Conservation (phyloP, 768 basidiomycete species). For the Panaeolus cyanescens region DNA sequence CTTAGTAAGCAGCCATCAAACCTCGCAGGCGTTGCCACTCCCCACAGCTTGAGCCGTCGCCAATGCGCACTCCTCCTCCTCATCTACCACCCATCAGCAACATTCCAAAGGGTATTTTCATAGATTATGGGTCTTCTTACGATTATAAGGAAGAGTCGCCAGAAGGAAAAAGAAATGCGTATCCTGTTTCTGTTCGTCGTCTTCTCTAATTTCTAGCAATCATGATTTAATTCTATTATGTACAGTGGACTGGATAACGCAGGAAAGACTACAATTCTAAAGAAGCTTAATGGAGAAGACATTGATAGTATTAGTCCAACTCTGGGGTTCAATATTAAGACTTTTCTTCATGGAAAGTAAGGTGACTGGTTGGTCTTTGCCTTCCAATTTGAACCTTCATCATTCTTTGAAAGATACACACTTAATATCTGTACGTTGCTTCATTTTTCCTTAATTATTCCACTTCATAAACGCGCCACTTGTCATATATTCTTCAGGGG, state of each 20-base stretch:
- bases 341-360: constrained; percentile 88
- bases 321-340: constrained; percentile 98
- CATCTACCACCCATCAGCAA: neutral
- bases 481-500: constrained; percentile 62
- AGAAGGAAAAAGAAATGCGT: constrained; percentile 96
- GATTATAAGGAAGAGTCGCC: constrained; percentile 93
- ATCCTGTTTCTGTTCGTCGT: constrained; percentile 82
- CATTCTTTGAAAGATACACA: constrained; percentile 53
- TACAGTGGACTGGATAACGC: constrained; percentile 94
- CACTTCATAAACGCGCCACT: constrained; percentile 17
- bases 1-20: too few relatives aligned
- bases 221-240: constrained; percentile 1
- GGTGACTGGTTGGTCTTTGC: constrained; percentile 13
- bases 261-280: constrained; percentile 97
- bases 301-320: constrained; percentile 89
- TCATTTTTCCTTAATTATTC: constrained; percentile 7
- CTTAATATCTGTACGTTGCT: constrained; percentile 72
- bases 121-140: constrained; percentile 87
- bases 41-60: too few relatives aligned
- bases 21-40: too few relatives aligned
- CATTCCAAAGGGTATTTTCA: neutral
- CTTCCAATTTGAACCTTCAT: neutral
- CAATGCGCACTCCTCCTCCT: too few relatives aligned
- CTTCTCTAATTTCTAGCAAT: neutral
- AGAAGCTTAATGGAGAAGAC: constrained; percentile 92